phyloP scores from a whole-genome alignment of 208 protist species.

The Trypanosoma cruzi region DNA sequence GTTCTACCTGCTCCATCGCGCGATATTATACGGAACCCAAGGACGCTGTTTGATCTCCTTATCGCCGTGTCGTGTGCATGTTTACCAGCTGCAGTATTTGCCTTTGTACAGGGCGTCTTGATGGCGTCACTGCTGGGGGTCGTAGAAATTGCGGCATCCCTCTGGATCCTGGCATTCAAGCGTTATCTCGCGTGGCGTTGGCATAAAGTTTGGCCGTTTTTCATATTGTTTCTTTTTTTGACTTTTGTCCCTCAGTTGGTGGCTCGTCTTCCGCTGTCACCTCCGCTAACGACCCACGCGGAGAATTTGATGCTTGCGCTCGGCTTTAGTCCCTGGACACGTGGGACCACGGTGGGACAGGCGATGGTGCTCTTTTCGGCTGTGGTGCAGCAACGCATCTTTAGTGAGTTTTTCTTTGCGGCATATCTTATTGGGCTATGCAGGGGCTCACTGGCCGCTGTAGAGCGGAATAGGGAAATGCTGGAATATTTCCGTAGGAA shows the following conservation, averaged over 20 bases:
- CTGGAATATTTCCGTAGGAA: conserved; percentile 8
- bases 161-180: conserved; percentile 22
- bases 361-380: conserved; percentile 22
- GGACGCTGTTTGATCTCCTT: conserved; percentile 17
- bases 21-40: conserved; percentile 25
- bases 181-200: conserved; percentile 27
- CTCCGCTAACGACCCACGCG: neutral
- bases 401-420: conserved; percentile 38
- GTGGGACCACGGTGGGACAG: conserved; percentile 8
- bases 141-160: conserved; percentile 10
- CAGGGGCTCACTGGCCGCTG: conserved; percentile 11
- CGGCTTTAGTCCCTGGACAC: conserved; percentile 25
- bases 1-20: conserved; percentile 9
- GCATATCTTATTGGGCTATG: conserved; percentile 24
- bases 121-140: conserved; percentile 30
- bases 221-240: conserved; percentile 17
- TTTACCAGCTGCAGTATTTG: conserved; percentile 24
- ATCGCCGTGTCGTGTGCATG: conserved; percentile 14
- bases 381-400: conserved; percentile 29
- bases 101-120: conserved; percentile 34
- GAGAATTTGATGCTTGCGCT: conserved; percentile 9
- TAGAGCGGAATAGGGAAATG: conserved; percentile 14
- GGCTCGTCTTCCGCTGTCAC: conserved; percentile 15
- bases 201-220: conserved; percentile 23
- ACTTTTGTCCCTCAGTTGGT: conserved; percentile 25